Evolutionary conservation across 352 stramenopile species (phyloP).

Genomic region (Globisporangium perplexum): DNA sequence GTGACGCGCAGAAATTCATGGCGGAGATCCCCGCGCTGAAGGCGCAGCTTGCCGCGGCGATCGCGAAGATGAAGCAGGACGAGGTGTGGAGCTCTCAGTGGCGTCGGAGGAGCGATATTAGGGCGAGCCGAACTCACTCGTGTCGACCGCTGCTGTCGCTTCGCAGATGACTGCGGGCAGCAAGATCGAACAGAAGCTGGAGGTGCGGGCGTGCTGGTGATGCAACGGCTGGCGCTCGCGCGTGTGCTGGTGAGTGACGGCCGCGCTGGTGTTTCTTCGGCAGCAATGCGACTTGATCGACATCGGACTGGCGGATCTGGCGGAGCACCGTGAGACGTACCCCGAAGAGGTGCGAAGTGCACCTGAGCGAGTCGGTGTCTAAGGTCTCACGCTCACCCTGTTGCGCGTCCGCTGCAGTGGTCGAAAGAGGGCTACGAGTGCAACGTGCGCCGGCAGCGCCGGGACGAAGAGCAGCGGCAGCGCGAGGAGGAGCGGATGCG

Average conservation of each 20-base stretch:
- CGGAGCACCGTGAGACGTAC: constrained; percentile 61
- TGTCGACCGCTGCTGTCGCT: not conserved
- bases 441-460: constrained; percentile 42
- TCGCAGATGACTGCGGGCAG: constrained; percentile 41
- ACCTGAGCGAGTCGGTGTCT: not conserved
- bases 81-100: constrained; percentile 43
- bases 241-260: not conserved
- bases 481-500: constrained; percentile 66
- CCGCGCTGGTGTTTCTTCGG: not conserved
- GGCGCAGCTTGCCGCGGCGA: constrained; percentile 34
- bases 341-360: constrained; percentile 47
- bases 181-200: constrained; percentile 70
- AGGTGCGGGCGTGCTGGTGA: constrained; percentile 24
- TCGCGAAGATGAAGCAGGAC: constrained; percentile 54
- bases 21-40: constrained; percentile 47
- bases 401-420: constrained; percentile 44
- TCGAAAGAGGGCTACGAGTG: constrained; percentile 41
- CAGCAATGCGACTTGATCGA: constrained; percentile 84
- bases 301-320: constrained; percentile 65
- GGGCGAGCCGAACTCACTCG: not conserved
- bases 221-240: not conserved
- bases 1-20: constrained; percentile 65
- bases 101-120: too few species aligned
- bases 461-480: constrained; percentile 57
- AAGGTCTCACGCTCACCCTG: too few species aligned